phyloP scores from a whole-genome alignment of 306 rosid species.

The Cucumis melo region DNA sequence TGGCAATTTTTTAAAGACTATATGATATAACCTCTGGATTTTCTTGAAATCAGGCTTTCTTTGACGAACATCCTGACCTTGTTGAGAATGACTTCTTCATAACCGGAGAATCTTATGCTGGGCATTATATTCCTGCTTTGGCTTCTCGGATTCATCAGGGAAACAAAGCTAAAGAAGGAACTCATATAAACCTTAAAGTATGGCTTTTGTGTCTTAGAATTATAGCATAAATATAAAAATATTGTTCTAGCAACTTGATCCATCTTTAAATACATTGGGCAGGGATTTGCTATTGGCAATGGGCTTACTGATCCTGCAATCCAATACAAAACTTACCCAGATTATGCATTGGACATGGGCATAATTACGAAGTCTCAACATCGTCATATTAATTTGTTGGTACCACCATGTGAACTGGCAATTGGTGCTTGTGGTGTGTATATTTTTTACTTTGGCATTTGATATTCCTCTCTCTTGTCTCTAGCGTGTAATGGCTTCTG shows the following conservation, averaged over 20 bases:
- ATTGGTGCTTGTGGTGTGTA: constrained; percentile 71
- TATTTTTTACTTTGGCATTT: background rate
- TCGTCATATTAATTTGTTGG: constrained; percentile 50
- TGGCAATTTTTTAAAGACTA: background rate
- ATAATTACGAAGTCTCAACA: constrained; percentile 50
- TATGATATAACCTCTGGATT: background rate
- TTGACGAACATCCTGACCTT: constrained; percentile 64
- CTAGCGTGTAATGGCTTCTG: background rate
- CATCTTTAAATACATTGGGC: constrained; percentile 22
- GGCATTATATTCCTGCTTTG: constrained; percentile 96
- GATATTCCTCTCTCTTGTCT: background rate
- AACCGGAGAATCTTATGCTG: constrained; percentile 97
- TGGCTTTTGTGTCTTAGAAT: constrained; percentile 1
- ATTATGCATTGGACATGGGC: constrained; percentile 78
- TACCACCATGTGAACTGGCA: constrained; percentile 78
- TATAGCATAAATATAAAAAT: background rate
- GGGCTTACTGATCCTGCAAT: constrained; percentile 95
- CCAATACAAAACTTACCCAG: constrained; percentile 85
- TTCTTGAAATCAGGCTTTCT: constrained; percentile 50
- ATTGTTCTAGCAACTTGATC: background rate
- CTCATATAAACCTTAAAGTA: constrained; percentile 88
- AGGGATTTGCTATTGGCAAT: constrained; percentile 98
- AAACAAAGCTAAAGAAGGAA: constrained; percentile 91
- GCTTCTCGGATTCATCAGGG: constrained; percentile 88
- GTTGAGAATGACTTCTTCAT: constrained; percentile 74